A percentile compares a stretch with the other conserved stretches of the same genome.
Conservation (phyloP, 2,329 filamentous ascomycete species). For the Alternaria conjuncta region DNA sequence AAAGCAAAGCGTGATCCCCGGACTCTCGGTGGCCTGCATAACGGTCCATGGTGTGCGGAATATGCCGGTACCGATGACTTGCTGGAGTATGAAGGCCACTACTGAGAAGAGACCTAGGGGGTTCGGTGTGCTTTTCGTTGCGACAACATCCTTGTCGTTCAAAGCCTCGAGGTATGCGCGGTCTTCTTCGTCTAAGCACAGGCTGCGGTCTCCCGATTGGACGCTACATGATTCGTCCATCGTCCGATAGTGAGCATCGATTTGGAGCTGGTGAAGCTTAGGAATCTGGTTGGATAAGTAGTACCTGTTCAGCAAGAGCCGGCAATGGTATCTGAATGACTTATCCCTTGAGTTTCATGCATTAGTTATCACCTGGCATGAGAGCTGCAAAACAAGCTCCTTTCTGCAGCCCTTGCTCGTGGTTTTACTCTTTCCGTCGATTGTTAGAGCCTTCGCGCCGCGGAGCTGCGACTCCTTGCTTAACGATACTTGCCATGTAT, state of each 20-base stretch:
- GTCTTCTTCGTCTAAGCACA: neutral
- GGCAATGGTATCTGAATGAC: neutral
- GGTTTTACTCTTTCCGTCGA: neutral
- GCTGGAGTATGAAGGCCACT: neutral
- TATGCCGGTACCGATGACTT: neutral
- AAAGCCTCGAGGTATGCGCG: neutral
- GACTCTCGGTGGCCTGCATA: neutral
- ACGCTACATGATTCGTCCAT: neutral
- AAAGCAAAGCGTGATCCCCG: neutral
- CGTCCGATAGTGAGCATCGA: neutral
- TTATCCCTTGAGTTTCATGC: neutral
- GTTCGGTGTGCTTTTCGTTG: neutral
- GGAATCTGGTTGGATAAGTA: neutral
- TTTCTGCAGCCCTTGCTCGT: neutral
- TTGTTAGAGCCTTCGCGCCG: neutral
- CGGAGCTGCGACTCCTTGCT: neutral
- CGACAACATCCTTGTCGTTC: neutral
- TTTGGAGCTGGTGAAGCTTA: neutral
- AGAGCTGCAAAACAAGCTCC: too few species aligned
- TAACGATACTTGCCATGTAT: neutral
- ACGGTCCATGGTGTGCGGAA: neutral
- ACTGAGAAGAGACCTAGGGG: neutral
- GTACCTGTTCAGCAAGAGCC: too few species aligned
- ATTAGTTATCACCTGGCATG: neutral
- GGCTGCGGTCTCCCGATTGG: neutral